These are phyloP conservation scores for Vitis cinerea DNA, from an alignment of 164 flowering plant genomes.

Conservation along the genomic window DNA sequence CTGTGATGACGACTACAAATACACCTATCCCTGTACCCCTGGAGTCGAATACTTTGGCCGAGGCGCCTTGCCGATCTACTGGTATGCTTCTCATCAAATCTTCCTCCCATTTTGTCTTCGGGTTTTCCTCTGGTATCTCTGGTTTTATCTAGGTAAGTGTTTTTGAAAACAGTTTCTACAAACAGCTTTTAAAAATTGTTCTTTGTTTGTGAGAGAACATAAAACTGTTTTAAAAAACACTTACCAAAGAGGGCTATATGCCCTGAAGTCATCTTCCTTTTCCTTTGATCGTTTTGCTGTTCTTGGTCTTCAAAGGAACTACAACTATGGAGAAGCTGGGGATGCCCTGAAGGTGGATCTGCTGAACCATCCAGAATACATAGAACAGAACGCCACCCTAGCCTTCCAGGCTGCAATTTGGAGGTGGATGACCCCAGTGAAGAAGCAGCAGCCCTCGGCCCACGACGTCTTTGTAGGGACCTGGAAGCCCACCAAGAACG, in stretches of 20 bases:
- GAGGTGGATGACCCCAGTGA: constrained; percentile 73
- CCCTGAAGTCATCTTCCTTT: neutral
- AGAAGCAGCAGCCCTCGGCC: constrained; percentile 72
- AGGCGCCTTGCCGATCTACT: constrained; percentile 89
- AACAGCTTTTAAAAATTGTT: no score
- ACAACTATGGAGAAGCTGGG: constrained; percentile 67
- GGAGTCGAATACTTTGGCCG: constrained; percentile 92
- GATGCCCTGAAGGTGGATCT: constrained; percentile 64
- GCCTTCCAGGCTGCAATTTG: constrained; percentile 83
- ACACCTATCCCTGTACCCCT: constrained; percentile 78
- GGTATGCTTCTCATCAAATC: constrained; percentile 34
- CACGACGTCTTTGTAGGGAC: constrained; percentile 74
- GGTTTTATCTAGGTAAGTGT: neutral
- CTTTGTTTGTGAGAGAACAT: no score
- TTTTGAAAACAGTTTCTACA: neutral
- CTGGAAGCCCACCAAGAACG: constrained; percentile 94
- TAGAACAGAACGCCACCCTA: constrained; percentile 84
- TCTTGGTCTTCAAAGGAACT: constrained; percentile 52
- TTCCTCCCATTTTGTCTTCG: no score
- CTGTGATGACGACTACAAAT: constrained; percentile 61
- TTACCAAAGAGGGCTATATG: no score
- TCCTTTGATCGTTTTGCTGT: neutral
- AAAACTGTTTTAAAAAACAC: no score
- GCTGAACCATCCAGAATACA: constrained; percentile 74
- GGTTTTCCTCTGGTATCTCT: neutral